phyloP scores from a whole-genome alignment of 2,329 filamentous ascomycete genomes.

The Massarina eburnea region DNA sequence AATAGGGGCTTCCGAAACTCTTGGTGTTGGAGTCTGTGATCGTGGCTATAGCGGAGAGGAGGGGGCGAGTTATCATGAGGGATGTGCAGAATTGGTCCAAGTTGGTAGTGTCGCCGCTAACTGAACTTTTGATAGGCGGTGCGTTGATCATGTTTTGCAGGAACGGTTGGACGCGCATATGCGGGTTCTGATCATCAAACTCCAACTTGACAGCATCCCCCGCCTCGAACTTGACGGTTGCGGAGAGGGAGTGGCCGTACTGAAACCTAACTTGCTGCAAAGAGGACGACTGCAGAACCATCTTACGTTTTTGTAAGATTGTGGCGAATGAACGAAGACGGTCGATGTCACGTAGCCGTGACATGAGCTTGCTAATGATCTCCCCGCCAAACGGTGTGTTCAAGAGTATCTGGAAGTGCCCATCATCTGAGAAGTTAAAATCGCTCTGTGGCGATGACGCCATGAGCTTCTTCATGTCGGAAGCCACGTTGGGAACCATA shows the following conservation, averaged over 20 bases:
- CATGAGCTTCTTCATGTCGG: constrained; percentile 43
- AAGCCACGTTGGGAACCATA: constrained; percentile 38
- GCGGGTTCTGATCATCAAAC: constrained; percentile 66
- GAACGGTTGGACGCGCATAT: constrained; percentile 63
- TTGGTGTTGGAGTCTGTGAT: constrained; percentile 56
- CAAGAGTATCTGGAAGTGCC: constrained; percentile 65
- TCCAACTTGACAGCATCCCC: constrained; percentile 55
- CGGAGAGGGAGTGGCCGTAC: constrained; percentile 61
- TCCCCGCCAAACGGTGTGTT: constrained; percentile 61
- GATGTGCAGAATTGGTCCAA: constrained; percentile 61
- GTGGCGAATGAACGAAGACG: constrained; percentile 70
- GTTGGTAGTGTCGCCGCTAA: constrained; percentile 53
- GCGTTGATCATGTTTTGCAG: constrained; percentile 62
- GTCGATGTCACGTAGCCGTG: constrained; percentile 67
- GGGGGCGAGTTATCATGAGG: constrained; percentile 62
- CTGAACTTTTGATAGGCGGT: constrained; percentile 58
- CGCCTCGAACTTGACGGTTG: constrained; percentile 60
- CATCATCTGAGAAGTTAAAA: constrained; percentile 63
- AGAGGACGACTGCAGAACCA: constrained; percentile 61
- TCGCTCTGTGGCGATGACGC: constrained; percentile 57
- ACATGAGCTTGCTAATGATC: constrained; percentile 60
- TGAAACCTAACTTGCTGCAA: constrained; percentile 63
- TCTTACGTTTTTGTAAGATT: constrained; percentile 61
- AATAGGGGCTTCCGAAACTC: constrained; percentile 28
- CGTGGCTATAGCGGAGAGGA: constrained; percentile 62